Conservation (phyloP, 257 asterid genomes). For the Jacaranda mimosifolia region DNA sequence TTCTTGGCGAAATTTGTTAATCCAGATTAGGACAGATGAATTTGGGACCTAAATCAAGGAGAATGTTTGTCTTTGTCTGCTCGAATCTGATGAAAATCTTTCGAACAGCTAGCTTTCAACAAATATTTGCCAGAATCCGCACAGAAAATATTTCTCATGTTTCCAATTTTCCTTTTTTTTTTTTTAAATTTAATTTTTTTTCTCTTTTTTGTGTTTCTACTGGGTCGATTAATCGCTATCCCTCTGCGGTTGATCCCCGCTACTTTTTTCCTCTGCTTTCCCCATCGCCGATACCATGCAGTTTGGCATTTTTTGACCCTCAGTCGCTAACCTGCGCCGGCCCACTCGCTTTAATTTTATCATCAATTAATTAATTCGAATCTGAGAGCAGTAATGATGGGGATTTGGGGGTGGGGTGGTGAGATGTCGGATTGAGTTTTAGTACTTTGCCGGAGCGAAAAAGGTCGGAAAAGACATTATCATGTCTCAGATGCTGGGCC, state of each 20-base stretch:
- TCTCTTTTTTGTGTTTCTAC: background rate
- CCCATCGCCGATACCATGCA: slow-evolving; percentile 50
- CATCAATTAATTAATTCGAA: background rate
- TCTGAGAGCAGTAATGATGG: background rate
- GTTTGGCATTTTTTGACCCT: slow-evolving; percentile 38
- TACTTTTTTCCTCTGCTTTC: slow-evolving; percentile 45
- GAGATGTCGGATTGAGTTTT: slow-evolving; percentile 40
- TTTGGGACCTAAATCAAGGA: slow-evolving; percentile 29
- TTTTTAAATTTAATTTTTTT: background rate
- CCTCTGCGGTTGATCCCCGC: slow-evolving; percentile 34
- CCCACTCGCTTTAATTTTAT: background rate
- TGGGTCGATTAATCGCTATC: slow-evolving; percentile 51
- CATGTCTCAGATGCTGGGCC: slow-evolving; percentile 40
- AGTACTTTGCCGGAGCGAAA: slow-evolving; percentile 46
- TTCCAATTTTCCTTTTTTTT: background rate
- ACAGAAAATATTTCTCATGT: background rate
- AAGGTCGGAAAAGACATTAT: slow-evolving; percentile 42
- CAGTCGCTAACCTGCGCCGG: slow-evolving; percentile 32
- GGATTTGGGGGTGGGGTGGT: slow-evolving; percentile 3
- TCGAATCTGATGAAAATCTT: slow-evolving; percentile 40
- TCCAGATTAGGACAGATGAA: slow-evolving; percentile 41
- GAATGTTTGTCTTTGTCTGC: slow-evolving; percentile 53
- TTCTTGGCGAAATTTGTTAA: background rate
- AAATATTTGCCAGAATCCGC: slow-evolving; percentile 22
- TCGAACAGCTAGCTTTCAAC: slow-evolving; percentile 42